phyloP scores from a whole-genome alignment of 768 basidiomycete species.

The Mycena pura region DNA sequence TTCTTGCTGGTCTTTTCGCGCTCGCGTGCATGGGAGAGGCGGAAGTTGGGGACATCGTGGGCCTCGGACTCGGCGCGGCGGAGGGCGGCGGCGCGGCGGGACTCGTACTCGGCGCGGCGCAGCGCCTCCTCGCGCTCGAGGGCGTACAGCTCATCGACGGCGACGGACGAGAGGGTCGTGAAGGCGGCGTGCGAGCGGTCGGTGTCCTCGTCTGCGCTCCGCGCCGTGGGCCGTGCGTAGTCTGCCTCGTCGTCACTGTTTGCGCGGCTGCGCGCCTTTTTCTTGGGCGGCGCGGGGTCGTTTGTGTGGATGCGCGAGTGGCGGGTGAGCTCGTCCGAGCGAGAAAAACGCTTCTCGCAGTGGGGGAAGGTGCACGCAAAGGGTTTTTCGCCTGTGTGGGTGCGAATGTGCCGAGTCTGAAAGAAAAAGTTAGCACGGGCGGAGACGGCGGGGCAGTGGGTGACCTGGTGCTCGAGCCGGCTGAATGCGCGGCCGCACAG shows the following conservation, averaged over 20 bases:
- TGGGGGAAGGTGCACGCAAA: constrained; percentile 89
- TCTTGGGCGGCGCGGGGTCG: constrained; percentile 58
- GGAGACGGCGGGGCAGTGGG: constrained; percentile 10
- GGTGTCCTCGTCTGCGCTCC: constrained; percentile 31
- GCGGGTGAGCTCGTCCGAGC: constrained; percentile 97
- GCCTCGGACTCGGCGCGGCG: constrained; percentile 64
- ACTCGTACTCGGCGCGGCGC: constrained; percentile 87
- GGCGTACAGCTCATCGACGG: constrained; percentile 89
- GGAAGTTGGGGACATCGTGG: constrained; percentile 20
- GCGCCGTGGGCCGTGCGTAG: constrained; percentile 47
- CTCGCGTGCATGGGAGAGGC: constrained; percentile 23
- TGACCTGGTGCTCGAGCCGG: constrained; percentile 93
- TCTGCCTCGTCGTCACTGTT: constrained; percentile 85
- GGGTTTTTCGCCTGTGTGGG: constrained; percentile 98
- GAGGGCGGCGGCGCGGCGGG: constrained; percentile 70
- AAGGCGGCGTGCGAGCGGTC: constrained; percentile 53
- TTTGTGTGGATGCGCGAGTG: constrained; percentile 93
- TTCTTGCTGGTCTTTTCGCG: constrained; percentile 35
- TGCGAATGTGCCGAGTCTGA: constrained; percentile 97
- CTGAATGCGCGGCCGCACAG: constrained; percentile 96
- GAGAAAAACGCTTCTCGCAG: constrained; percentile 98
- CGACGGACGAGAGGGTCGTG: constrained; percentile 73
- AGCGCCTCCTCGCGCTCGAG: constrained; percentile 87
- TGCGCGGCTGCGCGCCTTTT: constrained; percentile 79
- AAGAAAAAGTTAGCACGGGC: constrained; percentile 1